Conservation (phyloP, 2,329 filamentous ascomycete genomes). For the Colletotrichum tropicale region DNA sequence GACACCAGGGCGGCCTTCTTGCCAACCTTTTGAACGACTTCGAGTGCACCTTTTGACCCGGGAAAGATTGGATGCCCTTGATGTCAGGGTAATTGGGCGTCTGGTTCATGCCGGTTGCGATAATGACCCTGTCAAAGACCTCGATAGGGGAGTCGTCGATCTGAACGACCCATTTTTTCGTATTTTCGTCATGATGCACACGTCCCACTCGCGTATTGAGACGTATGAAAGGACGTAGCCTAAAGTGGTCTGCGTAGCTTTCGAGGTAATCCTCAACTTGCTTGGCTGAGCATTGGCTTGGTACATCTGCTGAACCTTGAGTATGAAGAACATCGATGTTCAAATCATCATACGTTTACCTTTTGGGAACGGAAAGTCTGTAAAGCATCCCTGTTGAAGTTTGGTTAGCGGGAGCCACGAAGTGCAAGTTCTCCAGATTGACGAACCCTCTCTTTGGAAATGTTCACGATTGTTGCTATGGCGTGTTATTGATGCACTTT, state of each 20-base stretch:
- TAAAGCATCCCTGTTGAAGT: slow-evolving; percentile 34
- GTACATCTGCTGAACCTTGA: slow-evolving; percentile 17
- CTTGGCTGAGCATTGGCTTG: slow-evolving; percentile 25
- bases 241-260: slow-evolving; percentile 36
- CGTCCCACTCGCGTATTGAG: slow-evolving; percentile 26
- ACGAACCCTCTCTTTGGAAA: slow-evolving; percentile 34
- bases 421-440: background rate
- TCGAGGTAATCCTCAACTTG: slow-evolving; percentile 37
- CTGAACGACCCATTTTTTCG: slow-evolving; percentile 30
- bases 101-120: slow-evolving; percentile 36
- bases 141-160: slow-evolving; percentile 25
- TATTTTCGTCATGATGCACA: slow-evolving; percentile 23
- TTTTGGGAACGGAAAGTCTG: slow-evolving; percentile 37
- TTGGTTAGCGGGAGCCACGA: background rate
- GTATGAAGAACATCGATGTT: background rate
- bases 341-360: background rate
- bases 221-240: slow-evolving; percentile 26
- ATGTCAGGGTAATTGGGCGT: slow-evolving; percentile 38
- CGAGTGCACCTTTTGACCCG: slow-evolving; percentile 42
- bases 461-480: slow-evolving; percentile 33
- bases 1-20: background rate
- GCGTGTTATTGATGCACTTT: background rate
- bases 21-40: slow-evolving; percentile 19
- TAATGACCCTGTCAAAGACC: slow-evolving; percentile 40
- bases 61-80: slow-evolving; percentile 37